phyloP scores from a whole-genome alignment of 305 asterid species.

The Stenogyne calaminthoides region DNA sequence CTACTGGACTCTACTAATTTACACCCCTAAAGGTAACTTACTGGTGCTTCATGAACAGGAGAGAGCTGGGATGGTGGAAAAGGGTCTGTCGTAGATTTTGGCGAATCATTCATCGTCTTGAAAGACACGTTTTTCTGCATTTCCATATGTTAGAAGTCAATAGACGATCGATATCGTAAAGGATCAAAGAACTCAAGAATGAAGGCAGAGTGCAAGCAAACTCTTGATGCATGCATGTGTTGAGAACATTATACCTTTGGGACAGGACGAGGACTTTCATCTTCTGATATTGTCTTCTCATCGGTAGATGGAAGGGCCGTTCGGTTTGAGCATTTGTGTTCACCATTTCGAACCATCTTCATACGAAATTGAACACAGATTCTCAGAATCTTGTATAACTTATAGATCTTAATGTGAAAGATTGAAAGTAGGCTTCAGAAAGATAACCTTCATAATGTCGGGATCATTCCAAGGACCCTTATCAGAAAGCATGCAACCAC shows the following conservation, averaged over 20 bases:
- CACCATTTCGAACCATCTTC: slow-evolving; percentile 90
- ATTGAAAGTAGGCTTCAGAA: slow-evolving; percentile 17
- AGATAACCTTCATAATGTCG: slow-evolving; percentile 82
- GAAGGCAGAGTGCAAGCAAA: slow-evolving; percentile 4
- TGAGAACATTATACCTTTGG: slow-evolving; percentile 48
- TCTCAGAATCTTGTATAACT: slow-evolving; percentile 24
- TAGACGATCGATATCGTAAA: slow-evolving; percentile 3
- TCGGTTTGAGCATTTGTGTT: slow-evolving; percentile 70
- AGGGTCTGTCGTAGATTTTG: slow-evolving; percentile 33
- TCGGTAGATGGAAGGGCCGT: slow-evolving; percentile 42
- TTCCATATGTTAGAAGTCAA: slow-evolving; percentile 26
- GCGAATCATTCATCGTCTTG: slow-evolving; percentile 39
- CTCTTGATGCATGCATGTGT: background rate
- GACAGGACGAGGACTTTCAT: slow-evolving; percentile 39
- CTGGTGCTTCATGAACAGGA: slow-evolving; percentile 69
- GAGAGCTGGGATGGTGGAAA: slow-evolving; percentile 45
- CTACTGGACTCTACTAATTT: too few relatives aligned
- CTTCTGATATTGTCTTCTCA: slow-evolving; percentile 77
- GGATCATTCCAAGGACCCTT: slow-evolving; percentile 98
- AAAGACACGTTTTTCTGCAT: slow-evolving; percentile 54
- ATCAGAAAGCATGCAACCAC: slow-evolving; percentile 92
- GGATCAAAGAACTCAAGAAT: background rate
- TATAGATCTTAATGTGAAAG: background rate
- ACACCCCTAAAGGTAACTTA: too few relatives aligned
- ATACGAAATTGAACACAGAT: slow-evolving; percentile 28